Evolutionary conservation across 805 yeast genomes (phyloP).

Genomic region (Nakazawaea wickerhamii): DNA sequence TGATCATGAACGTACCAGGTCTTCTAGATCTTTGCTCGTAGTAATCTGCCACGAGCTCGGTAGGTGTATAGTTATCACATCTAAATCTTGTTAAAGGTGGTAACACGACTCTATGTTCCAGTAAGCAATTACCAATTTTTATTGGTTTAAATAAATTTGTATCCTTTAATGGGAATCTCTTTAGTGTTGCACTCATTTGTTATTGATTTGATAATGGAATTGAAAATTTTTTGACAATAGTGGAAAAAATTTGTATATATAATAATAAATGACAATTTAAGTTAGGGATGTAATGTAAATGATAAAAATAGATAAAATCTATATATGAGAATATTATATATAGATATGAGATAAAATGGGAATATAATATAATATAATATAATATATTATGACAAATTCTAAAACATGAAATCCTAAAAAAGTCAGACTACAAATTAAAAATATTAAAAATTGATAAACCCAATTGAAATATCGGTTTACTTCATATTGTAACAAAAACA

Average conservation of each 20-base stretch:
- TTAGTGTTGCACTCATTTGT: slow-evolving; percentile 12
- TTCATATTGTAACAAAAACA: not conserved
- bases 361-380: too few relatives aligned
- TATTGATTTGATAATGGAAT: not conserved
- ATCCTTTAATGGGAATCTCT: slow-evolving; percentile 22
- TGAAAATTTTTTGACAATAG: too few relatives aligned
- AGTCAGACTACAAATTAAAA: not conserved
- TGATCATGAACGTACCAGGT: slow-evolving; percentile 53
- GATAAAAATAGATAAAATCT: too few relatives aligned
- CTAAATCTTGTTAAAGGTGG: slow-evolving; percentile 16
- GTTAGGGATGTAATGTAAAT: too few relatives aligned
- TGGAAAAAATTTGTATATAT: not conserved
- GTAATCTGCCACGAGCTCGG: slow-evolving; percentile 44
- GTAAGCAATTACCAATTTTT: slow-evolving; percentile 25
- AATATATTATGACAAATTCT: not conserved
- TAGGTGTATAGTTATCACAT: slow-evolving; percentile 34
- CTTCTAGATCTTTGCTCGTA: slow-evolving; percentile 49
- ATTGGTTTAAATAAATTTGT: slow-evolving; percentile 34
- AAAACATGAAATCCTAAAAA: too few relatives aligned
- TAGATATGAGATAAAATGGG: not conserved
- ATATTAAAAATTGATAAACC: too few relatives aligned
- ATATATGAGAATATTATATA: too few relatives aligned
- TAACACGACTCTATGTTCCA: slow-evolving; percentile 22
- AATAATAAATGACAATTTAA: too few relatives aligned
- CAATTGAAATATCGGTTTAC: not conserved